Evolutionary conservation across 768 basidiomycete species (phyloP).

Genomic region (Holtermanniella nyarrowii): DNA sequence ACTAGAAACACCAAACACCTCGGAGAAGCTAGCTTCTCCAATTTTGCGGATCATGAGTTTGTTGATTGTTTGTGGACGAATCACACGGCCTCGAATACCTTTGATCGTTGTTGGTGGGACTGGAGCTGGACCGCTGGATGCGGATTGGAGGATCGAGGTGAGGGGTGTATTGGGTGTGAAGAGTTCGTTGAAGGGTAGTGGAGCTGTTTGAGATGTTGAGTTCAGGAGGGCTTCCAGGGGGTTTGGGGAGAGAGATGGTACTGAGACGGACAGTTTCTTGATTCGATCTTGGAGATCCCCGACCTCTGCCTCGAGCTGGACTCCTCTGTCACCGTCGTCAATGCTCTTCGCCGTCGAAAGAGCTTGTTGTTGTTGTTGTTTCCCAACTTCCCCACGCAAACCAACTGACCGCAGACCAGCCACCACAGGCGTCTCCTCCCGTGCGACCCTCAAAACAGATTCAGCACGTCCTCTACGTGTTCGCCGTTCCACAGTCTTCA

Average conservation of each 20-base stretch:
- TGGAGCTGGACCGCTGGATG: slow-evolving; percentile 1
- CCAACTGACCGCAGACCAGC: neutral
- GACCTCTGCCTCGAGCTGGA: neutral
- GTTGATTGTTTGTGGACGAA: neutral
- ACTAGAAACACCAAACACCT: slow-evolving; percentile 57
- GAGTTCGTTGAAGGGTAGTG: neutral
- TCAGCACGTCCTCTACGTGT: no score
- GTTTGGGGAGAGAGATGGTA: neutral
- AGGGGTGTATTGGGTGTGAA: no score
- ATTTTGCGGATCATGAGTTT: slow-evolving; percentile 61
- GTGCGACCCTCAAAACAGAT: neutral
- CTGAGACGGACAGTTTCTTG: neutral
- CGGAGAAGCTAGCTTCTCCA: slow-evolving; percentile 92
- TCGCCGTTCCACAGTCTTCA: no score
- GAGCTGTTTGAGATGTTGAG: neutral
- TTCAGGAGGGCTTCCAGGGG: no score
- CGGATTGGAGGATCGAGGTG: neutral
- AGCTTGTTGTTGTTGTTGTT: neutral
- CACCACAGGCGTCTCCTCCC: neutral
- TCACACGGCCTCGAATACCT: neutral
- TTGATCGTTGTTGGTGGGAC: neutral
- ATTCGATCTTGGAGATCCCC: neutral
- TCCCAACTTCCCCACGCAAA: no score
- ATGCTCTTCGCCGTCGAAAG: neutral
- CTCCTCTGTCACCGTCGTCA: neutral